Percentiles rank a stretch among this genome's conserved stretches.
These are phyloP conservation scores for Xylaria sp. DNA, from an alignment of 2,329 filamentous ascomycete genomes.

Conservation along the genomic window DNA sequence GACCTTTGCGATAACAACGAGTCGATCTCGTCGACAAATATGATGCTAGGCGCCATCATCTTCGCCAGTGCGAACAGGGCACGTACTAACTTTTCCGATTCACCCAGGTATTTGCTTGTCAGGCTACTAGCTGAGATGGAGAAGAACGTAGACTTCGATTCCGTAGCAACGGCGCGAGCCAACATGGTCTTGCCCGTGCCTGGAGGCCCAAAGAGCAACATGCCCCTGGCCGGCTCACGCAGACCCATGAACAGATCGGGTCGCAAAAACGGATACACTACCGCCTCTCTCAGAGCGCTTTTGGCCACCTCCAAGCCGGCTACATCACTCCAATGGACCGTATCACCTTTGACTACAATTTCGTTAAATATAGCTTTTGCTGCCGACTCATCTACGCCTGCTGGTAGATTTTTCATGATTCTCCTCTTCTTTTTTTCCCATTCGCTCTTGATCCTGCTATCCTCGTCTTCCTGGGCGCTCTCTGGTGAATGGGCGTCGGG, in stretches of 20 bases:
- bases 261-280: slow-evolving; percentile 95
- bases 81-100: slow-evolving; percentile 94
- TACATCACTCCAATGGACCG: slow-evolving; percentile 94
- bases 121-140: slow-evolving; percentile 94
- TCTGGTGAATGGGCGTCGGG: slow-evolving; percentile 61
- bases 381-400: slow-evolving; percentile 81
- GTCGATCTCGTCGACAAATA: slow-evolving; percentile 98
- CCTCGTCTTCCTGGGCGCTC: slow-evolving; percentile 55
- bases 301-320: slow-evolving; percentile 92
- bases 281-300: slow-evolving; percentile 89
- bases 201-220: slow-evolving; percentile 95
- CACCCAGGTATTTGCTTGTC: slow-evolving; percentile 95
- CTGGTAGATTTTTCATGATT: slow-evolving; percentile 80
- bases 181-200: slow-evolving; percentile 99
- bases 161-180: slow-evolving; percentile 91
- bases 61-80: slow-evolving; percentile 93
- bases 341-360: slow-evolving; percentile 92
- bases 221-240: slow-evolving; percentile 90
- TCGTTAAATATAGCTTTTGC: slow-evolving; percentile 96
- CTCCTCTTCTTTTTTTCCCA: slow-evolving; percentile 71
- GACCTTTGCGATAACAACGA: slow-evolving; percentile 87
- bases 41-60: slow-evolving; percentile 89
- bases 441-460: slow-evolving; percentile 55
- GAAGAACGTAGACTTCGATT: slow-evolving; percentile 95
- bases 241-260: slow-evolving; percentile 96